phyloP scores from a whole-genome alignment of 164 flowering plant genomes.

The Magnolia kwangsiensis region DNA sequence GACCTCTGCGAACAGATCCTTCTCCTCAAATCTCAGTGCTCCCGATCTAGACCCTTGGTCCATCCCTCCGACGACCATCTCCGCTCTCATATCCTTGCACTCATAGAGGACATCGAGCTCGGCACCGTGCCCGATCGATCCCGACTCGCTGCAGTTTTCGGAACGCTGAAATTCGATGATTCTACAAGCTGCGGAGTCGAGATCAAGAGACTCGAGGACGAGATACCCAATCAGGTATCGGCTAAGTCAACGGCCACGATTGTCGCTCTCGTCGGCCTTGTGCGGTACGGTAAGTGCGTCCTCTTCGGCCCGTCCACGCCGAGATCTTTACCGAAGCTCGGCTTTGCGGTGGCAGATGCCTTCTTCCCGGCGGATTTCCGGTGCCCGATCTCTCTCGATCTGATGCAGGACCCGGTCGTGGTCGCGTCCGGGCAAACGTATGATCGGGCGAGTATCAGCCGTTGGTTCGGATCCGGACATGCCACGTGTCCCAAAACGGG shows the following conservation, averaged over 20 bases:
- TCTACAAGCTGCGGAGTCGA: constrained; percentile 55
- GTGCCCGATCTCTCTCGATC: constrained; percentile 75
- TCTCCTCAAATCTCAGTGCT: constrained; percentile 53
- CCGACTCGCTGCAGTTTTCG: constrained; percentile 35
- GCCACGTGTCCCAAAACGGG: constrained; percentile 90
- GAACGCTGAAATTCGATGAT: constrained; percentile 35
- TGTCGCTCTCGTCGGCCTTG: constrained; percentile 61
- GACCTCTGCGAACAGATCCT: constrained; percentile 59
- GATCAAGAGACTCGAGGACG: constrained; percentile 66
- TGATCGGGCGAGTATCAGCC: constrained; percentile 58
- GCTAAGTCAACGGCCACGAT: constrained; percentile 37
- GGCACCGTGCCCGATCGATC: constrained; percentile 56
- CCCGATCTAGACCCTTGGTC: constrained; percentile 18
- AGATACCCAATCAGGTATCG: constrained; percentile 46
- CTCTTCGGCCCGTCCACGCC: constrained; percentile 59
- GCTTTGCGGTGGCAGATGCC: constrained; percentile 22
- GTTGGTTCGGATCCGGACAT: constrained; percentile 83
- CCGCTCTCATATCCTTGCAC: constrained; percentile 28
- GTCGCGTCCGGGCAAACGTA: constrained; percentile 90
- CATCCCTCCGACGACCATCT: constrained; percentile 41
- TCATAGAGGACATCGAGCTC: constrained; percentile 50
- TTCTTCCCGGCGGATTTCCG: constrained; percentile 66
- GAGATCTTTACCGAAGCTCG: constrained; percentile 12
- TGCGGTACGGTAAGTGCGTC: constrained; percentile 72
- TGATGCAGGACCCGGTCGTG: constrained; percentile 89